Evolutionary conservation across 2,329 filamentous ascomycete species (phyloP).

Genomic region (Fusarium buharicum): DNA sequence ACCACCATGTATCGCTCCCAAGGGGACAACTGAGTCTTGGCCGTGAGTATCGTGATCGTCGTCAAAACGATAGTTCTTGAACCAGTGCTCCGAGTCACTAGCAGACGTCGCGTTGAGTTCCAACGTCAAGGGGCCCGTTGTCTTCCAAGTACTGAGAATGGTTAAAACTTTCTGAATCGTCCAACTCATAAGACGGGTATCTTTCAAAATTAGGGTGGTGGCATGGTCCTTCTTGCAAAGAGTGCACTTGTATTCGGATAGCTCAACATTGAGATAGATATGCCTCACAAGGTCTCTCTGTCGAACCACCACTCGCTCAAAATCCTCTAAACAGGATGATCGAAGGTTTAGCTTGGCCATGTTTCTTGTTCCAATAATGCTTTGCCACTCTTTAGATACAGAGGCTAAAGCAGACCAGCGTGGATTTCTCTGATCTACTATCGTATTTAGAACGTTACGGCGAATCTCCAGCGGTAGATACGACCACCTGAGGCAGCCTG

Average conservation of each 20-base stretch:
- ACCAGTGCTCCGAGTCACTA: slow-evolving; percentile 9
- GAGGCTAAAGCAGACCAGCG: slow-evolving; percentile 11
- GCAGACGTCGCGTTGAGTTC: slow-evolving; percentile 1
- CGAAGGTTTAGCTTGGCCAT: slow-evolving; percentile 10
- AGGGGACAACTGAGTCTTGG: background rate
- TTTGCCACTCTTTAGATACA: slow-evolving; percentile 14
- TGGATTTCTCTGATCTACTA: slow-evolving; percentile 1
- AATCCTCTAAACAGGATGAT: background rate
- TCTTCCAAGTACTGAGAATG: background rate
- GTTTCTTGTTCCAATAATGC: slow-evolving; percentile 10
- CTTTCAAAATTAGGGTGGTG: background rate
- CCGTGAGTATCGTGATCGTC: slow-evolving; percentile 1
- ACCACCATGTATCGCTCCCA: background rate
- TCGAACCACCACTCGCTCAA: background rate
- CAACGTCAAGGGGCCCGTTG: background rate
- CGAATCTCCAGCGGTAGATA: slow-evolving; percentile 1
- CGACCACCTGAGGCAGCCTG: background rate
- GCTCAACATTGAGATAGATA: slow-evolving; percentile 7
- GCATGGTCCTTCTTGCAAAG: background rate
- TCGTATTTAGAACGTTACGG: background rate
- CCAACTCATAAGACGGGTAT: background rate
- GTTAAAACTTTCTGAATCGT: background rate
- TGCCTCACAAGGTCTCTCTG: slow-evolving; percentile 10
- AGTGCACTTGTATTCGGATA: background rate
- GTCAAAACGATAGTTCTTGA: slow-evolving; percentile 2